A percentile compares a stretch with the other conserved stretches of the same genome.
These are phyloP conservation scores for Sphagnum tenellum DNA, from an alignment of 225 moss, liverwort and hornwort species.

Conservation along the genomic window DNA sequence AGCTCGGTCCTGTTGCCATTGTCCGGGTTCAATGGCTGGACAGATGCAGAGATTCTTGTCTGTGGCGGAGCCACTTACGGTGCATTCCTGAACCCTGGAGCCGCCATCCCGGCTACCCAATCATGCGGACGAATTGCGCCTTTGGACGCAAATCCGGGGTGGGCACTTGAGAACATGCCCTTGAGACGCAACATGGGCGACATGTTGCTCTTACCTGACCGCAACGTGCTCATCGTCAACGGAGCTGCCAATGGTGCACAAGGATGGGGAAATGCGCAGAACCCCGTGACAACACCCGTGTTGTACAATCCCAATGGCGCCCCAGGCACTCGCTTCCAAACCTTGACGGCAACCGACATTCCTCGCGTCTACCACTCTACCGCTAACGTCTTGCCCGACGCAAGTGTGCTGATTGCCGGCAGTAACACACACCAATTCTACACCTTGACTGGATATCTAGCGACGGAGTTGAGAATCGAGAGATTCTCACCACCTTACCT, in stretches of 20 bases:
- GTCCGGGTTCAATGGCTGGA: neutral
- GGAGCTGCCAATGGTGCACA: neutral
- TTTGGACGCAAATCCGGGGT: neutral
- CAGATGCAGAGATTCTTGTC: conserved; percentile 17
- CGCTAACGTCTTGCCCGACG: neutral
- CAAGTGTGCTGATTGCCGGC: neutral
- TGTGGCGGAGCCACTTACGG: conserved; percentile 21
- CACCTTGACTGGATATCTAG: neutral
- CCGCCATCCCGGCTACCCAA: neutral
- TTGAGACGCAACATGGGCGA: neutral
- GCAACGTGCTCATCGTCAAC: neutral
- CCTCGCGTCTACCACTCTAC: neutral
- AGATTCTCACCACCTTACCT: neutral
- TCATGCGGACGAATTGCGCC: neutral
- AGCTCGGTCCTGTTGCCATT: conserved; percentile 27
- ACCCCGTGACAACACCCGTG: neutral
- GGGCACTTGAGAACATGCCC: neutral
- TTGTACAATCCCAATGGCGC: neutral
- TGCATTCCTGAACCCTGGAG: neutral
- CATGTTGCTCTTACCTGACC: neutral
- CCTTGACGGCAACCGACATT: neutral
- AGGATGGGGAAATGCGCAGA: neutral
- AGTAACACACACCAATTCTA: conserved; percentile 2
- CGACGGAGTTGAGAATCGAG: neutral
- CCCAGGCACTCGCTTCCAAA: neutral